Percentiles rank a stretch among this genome's conserved stretches.
Evolutionary conservation across 441 rosid genomes (phyloP).

Genomic region (Flueggea neowawraea): DNA sequence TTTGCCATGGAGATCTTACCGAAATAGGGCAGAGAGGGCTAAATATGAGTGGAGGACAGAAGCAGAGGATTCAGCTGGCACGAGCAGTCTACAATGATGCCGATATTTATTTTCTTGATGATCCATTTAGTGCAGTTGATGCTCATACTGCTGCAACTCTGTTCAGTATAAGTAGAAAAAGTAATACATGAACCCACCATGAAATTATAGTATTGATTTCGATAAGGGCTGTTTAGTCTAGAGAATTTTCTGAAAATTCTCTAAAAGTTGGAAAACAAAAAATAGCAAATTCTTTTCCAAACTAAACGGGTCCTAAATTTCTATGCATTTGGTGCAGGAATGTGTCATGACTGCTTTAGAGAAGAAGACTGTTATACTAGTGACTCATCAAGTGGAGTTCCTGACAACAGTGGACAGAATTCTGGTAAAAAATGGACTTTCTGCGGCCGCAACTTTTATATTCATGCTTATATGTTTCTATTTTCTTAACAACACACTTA

Average conservation of each 20-base stretch:
- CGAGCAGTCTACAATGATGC: constrained; percentile 82
- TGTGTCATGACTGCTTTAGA: constrained; percentile 62
- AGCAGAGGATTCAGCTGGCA: constrained; percentile 90
- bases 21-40: constrained; percentile 95
- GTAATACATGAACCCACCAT: neutral
- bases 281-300: too few species aligned
- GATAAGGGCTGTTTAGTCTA: too few species aligned
- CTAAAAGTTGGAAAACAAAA: too few species aligned
- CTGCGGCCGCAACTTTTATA: too few species aligned
- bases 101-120: constrained; percentile 83
- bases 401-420: constrained; percentile 71
- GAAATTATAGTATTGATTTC: too few species aligned
- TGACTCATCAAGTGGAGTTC: constrained; percentile 95
- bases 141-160: constrained; percentile 78
- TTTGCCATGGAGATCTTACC: constrained; percentile 76
- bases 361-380: constrained; percentile 75
- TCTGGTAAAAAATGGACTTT: constrained; percentile 39
- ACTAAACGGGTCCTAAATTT: too few species aligned
- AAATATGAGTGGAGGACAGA: constrained; percentile 96
- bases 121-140: constrained; percentile 87
- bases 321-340: constrained; percentile 39
- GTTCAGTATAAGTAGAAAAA: constrained; percentile 50
- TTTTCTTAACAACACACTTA: too few species aligned
- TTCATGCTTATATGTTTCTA: too few species aligned
- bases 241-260: too few species aligned